Conservation (phyloP, 345 rosid species). For the Psidium friedrichsthalianum region DNA sequence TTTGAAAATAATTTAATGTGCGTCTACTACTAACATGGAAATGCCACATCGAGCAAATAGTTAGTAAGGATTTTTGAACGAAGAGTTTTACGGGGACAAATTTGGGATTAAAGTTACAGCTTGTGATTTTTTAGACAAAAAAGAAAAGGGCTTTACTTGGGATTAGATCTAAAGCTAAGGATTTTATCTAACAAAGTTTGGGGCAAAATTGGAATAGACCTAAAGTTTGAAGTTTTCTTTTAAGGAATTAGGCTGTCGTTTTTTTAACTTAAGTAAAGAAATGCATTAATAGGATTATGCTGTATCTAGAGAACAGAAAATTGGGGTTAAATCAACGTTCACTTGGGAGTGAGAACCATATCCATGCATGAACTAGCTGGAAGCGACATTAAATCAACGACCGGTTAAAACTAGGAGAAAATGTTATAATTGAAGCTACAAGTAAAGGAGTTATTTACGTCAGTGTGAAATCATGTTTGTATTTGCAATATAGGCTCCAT, state of each 20-base stretch:
- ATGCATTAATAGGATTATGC: not conserved
- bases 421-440: not conserved
- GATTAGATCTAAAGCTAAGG: not conserved
- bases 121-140: not conserved
- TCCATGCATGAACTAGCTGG: not conserved
- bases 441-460: not conserved
- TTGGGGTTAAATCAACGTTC: not conserved
- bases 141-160: not conserved
- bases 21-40: too few relatives aligned
- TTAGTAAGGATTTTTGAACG: too few relatives aligned
- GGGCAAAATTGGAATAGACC: not conserved
- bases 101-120: not conserved
- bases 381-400: not conserved
- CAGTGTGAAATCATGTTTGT: not conserved
- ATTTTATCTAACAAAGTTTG: fast-evolving
- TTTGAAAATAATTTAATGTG: too few relatives aligned
- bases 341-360: not conserved
- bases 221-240: too few relatives aligned
- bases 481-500: not conserved
- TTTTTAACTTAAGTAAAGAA: too few relatives aligned
- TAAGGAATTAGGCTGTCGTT: not conserved
- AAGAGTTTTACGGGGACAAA: not conserved
- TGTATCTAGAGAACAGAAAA: not conserved
- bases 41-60: too few relatives aligned
- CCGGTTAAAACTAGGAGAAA: not conserved